Evolutionary conservation across 306 rosid genomes (phyloP).

Genomic region (Ormosia emarginata): DNA sequence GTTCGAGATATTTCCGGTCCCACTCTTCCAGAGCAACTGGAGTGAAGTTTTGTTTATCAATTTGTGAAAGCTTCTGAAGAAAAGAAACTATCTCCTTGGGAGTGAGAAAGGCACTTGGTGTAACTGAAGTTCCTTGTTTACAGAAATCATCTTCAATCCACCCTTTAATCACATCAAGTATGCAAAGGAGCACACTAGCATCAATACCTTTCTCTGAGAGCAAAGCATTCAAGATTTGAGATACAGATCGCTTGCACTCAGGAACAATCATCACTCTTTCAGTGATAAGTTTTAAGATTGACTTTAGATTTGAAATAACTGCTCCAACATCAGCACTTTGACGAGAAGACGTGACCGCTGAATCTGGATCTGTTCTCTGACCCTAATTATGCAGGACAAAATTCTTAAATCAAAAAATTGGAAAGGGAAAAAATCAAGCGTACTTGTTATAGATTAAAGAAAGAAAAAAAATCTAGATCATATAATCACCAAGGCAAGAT

Average conservation of each 20-base stretch:
- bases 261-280: conserved; percentile 90
- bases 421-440: background rate
- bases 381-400: conserved; percentile 48
- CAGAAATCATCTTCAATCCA: conserved; percentile 89
- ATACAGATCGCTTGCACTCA: conserved; percentile 78
- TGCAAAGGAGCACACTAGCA: conserved; percentile 91
- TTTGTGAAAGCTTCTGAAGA: conserved; percentile 93
- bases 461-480: background rate
- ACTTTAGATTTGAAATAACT: conserved; percentile 79
- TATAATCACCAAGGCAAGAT: background rate
- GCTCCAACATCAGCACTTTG: conserved; percentile 85
- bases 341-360: conserved; percentile 85
- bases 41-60: conserved; percentile 79
- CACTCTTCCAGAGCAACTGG: conserved; percentile 69
- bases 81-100: conserved; percentile 89
- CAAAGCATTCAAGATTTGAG: conserved; percentile 83
- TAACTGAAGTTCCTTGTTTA: conserved; percentile 71
- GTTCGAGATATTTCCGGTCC: conserved; percentile 89
- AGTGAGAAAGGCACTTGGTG: conserved; percentile 64
- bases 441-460: background rate
- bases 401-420: background rate
- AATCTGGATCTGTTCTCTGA: conserved; percentile 86
- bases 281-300: conserved; percentile 78
- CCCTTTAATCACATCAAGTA: conserved; percentile 93
- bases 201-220: conserved; percentile 94